Base-by-base conservation (phyloP, 306 rosid genomes). In the Arachis hypogaea region DNA sequence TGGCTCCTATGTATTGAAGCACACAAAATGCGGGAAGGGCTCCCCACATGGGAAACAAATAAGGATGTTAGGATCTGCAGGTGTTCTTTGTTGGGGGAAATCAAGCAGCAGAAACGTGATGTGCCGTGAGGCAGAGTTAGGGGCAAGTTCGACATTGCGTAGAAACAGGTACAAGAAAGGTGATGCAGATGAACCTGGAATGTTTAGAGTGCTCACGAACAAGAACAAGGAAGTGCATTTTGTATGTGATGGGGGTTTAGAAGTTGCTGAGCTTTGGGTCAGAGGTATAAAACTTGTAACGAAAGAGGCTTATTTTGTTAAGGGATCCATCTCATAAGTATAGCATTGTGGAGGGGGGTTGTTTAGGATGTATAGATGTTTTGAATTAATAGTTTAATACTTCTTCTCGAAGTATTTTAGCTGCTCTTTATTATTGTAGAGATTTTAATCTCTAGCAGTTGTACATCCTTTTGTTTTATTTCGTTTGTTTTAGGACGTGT, bases 211-310 rank as follows among this genome's bases (percentile, higher is more conserved):
- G 79, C 76, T 88, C 50, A 93, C 97, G 28, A 70, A 66, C 8
- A 83, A 78, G 79, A 89, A 85, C 75, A 91, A 68, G 82, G 98
- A 91, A 84, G 77, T 91, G 79, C 98, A 89, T 85, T 93, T 93
- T 68, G 89, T 85, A 33, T 91, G 96, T 69, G 85, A 77, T 2
- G 96, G 94, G 3, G 98, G 96, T 1, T 62, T 65, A 65, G 97
- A 91, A 80, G 80, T 46, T 70, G 97, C 98, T 7, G 79, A 85
- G 81, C 89, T 93, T 33, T 93, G 97, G 96, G 97, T 91, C 62
- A 89, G 98, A 65, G 98, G 98, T 5, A 91, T 93, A 51, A 88
- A 80, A 77, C 85, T 93, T 66, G 83, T 91, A 58, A 86, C 92
- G 3, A 81, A 58, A 78, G 96, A 86, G 72, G 91, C 89, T 52